These are phyloP conservation scores for Fusarium brevicatenulatum DNA, from an alignment of 2,329 filamentous ascomycete species.

Conservation along the genomic window DNA sequence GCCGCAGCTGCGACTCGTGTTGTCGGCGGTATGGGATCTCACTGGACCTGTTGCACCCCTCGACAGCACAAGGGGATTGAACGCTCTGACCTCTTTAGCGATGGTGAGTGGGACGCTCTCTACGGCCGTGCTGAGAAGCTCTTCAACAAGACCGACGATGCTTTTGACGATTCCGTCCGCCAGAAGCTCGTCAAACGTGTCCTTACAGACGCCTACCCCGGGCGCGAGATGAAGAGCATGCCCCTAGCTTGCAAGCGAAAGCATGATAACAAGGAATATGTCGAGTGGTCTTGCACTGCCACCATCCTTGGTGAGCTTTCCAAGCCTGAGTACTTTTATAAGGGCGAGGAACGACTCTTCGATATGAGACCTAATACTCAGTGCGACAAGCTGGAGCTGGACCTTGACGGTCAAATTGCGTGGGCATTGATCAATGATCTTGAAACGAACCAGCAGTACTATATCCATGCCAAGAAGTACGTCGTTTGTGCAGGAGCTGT, in stretches of 20 bases:
- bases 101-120: not conserved
- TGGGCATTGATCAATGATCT: not conserved
- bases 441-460: not conserved
- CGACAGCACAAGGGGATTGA: not conserved
- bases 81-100: not conserved
- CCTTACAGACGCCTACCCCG: not conserved
- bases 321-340: not conserved
- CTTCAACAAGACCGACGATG: not conserved
- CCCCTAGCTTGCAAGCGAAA: not conserved
- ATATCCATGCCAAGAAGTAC: not conserved
- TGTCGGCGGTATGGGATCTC: slow-evolving; percentile 7
- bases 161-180: not conserved
- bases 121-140: not conserved
- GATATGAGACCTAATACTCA: not conserved
- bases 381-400: not conserved
- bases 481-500: slow-evolving; percentile 1
- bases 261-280: not conserved
- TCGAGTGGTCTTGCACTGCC: slow-evolving; percentile 10
- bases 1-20: slow-evolving; percentile 1
- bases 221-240: not conserved
- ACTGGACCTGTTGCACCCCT: slow-evolving; percentile 6
- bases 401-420: too few species aligned
- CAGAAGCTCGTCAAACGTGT: not conserved
- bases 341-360: not conserved
- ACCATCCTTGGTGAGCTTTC: not conserved